phyloP scores from a whole-genome alignment of 345 rosid species.

The Acer negundo region DNA sequence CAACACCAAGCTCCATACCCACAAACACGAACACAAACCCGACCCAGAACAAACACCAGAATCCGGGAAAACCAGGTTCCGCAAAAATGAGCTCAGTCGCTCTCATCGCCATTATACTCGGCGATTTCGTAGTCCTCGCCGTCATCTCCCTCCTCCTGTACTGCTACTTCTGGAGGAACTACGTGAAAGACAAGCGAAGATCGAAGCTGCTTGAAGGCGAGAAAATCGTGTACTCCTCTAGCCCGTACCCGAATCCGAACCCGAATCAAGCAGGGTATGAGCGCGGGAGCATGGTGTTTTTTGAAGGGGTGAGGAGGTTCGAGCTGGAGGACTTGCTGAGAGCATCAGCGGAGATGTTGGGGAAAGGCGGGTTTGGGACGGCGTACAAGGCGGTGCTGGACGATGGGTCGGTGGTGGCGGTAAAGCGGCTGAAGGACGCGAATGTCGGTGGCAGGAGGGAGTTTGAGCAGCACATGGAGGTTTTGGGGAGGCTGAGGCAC shows the following conservation, averaged over 20 bases:
- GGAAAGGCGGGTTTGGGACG: slow-evolving; percentile 92
- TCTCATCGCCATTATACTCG: slow-evolving; percentile 65
- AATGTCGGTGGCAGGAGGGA: slow-evolving; percentile 63
- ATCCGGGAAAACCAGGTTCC: slow-evolving; percentile 21
- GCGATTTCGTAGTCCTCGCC: slow-evolving; percentile 62
- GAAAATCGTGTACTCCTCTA: slow-evolving; percentile 86
- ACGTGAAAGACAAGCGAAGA: slow-evolving; percentile 45
- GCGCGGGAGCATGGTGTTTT: slow-evolving; percentile 87
- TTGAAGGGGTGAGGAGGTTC: slow-evolving; percentile 73
- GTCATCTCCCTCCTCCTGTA: slow-evolving; percentile 74
- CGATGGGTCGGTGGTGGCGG: slow-evolving; percentile 83
- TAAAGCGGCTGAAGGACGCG: slow-evolving; percentile 83
- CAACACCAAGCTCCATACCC: slow-evolving; percentile 67
- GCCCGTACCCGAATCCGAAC: slow-evolving; percentile 60
- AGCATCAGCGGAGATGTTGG: slow-evolving; percentile 97
- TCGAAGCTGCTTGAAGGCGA: slow-evolving; percentile 76
- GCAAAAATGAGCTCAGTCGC: slow-evolving; percentile 57
- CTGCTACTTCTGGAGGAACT: slow-evolving; percentile 87
- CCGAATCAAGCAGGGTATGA: slow-evolving; percentile 44
- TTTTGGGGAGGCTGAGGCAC: slow-evolving; percentile 73
- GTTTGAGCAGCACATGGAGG: slow-evolving; percentile 89
- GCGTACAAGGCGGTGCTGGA: slow-evolving; percentile 92
- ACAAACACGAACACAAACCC: background rate
- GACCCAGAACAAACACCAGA: slow-evolving; percentile 21
- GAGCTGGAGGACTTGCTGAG: slow-evolving; percentile 87